phyloP scores from a whole-genome alignment of 805 yeast genomes.

The Metschnikowia amazonensis region DNA sequence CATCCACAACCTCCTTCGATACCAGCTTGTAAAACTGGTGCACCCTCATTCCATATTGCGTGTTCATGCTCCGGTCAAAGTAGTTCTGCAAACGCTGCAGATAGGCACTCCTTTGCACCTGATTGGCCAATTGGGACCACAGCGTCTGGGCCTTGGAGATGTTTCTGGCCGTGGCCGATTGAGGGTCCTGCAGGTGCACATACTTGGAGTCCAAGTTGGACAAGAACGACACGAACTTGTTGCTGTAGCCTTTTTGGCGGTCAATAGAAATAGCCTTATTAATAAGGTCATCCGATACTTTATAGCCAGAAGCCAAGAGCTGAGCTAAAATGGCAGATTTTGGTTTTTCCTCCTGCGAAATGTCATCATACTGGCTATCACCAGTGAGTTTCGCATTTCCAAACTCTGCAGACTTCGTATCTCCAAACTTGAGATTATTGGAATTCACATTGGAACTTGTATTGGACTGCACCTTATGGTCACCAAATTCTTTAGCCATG shows the following conservation, averaged over 20 bases:
- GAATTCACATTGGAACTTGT: no score
- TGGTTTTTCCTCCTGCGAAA: slow-evolving; percentile 74
- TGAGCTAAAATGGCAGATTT: slow-evolving; percentile 73
- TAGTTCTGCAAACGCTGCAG: slow-evolving; percentile 39
- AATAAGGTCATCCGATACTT: slow-evolving; percentile 57
- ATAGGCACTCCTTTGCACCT: slow-evolving; percentile 30
- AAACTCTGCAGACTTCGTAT: no score
- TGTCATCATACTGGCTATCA: slow-evolving; percentile 42
- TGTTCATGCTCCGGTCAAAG: slow-evolving; percentile 43
- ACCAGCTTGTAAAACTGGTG: slow-evolving; percentile 57
- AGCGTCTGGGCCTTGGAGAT: slow-evolving; percentile 26
- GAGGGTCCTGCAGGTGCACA: slow-evolving; percentile 53
- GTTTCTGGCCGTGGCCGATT: slow-evolving; percentile 34
- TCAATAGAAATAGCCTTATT: slow-evolving; percentile 62
- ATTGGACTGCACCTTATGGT: slow-evolving; percentile 20
- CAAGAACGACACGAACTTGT: slow-evolving; percentile 55
- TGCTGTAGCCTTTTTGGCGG: slow-evolving; percentile 57
- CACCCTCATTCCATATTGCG: slow-evolving; percentile 54
- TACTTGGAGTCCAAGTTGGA: slow-evolving; percentile 55
- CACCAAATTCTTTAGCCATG: slow-evolving; percentile 11
- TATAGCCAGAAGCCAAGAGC: slow-evolving; percentile 69
- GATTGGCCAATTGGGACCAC: slow-evolving; percentile 36
- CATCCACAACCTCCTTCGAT: slow-evolving; percentile 54
- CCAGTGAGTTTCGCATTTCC: slow-evolving; percentile 24
- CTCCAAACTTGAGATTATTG: no score